Base-by-base conservation (phyloP, 441 rosid species). In the Cnidoscolus chayamansa region DNA sequence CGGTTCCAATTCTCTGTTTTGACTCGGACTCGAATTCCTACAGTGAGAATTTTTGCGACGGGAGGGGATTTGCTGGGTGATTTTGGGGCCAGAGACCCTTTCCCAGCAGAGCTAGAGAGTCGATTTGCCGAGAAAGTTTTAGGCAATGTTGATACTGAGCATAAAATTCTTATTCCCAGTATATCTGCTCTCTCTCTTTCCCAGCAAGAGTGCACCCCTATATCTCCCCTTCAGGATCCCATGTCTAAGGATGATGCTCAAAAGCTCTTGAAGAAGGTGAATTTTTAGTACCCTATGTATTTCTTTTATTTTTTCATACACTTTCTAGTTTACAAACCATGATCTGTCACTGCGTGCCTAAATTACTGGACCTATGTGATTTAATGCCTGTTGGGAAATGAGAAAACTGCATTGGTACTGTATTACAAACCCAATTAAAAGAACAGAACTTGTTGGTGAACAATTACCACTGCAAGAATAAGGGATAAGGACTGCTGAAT, bases 81-180 rank as follows among this genome's bases (percentile, higher is more conserved):
- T 72, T 91, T 90, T 54, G 97, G 98, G 13, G 95, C 89, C 11
- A 84, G 97, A 49, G 97, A 91, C 84, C 98, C 96, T 4, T 91
- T 88, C 65, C 95, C 98, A 32, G 90, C 78, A 53, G 98, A 94
- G 79, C 7, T 94, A 63, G 97, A 87, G 49, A 94, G 97, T 59
- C 72, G 76, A 0, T 94, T 94, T 82, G 98, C 71, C 2, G 98
- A 92, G 13, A 94, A 84, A 81, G 98, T 94, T 43, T 68, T 89
- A 75, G 97, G 97, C 0, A 68, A 77, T 55, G 77, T 71, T 65
- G 71, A 83, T 80, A 89, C 94, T 12, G 97, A 94, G 77, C 97
- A 90, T 73, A 94, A 85, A 83, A 89, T 90, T 75, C 82, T 94
- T 16, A 94, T 94, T 45, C 98, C 97, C 17, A 83, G 74, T 37